Evolutionary conservation across 2,329 filamentous ascomycete genomes (phyloP).

Genomic region (Fonsecaea nubica): DNA sequence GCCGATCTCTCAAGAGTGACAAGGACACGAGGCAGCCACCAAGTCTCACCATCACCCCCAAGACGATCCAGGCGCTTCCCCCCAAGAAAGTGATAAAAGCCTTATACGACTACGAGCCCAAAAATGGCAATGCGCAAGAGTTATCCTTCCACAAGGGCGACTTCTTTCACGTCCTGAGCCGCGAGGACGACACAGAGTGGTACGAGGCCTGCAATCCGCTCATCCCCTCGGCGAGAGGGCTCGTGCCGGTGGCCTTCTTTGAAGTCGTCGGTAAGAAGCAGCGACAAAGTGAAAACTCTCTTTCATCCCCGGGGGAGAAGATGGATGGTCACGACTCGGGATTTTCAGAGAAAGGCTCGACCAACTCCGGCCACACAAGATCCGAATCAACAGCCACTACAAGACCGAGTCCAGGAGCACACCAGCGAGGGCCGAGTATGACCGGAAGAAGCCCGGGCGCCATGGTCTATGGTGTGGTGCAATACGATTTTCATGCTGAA

Average conservation of each 20-base stretch:
- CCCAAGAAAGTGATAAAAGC: constrained; percentile 99
- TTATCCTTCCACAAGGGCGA: constrained; percentile 93
- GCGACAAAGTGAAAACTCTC: constrained; percentile 79
- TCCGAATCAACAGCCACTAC: constrained; percentile 47
- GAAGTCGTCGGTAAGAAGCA: constrained; percentile 91
- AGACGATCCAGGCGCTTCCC: constrained; percentile 86
- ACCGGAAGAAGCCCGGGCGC: constrained; percentile 67
- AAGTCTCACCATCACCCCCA: constrained; percentile 79
- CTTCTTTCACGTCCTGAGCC: constrained; percentile 96
- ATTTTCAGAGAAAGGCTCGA: constrained; percentile 68
- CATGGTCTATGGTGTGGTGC: constrained; percentile 95
- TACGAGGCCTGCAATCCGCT: constrained; percentile 98
- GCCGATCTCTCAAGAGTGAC: constrained; percentile 88
- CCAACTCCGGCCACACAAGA: constrained; percentile 42
- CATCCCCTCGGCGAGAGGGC: constrained; percentile 81
- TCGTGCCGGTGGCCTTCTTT: constrained; percentile 94
- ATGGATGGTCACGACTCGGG: constrained; percentile 85
- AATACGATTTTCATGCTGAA: constrained; percentile 96
- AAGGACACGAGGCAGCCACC: constrained; percentile 67
- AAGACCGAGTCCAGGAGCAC: constrained; percentile 42
- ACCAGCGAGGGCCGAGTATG: constrained; percentile 53
- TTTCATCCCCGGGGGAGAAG: constrained; percentile 58
- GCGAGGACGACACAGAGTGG: constrained; percentile 94
- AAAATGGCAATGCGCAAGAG: constrained; percentile 71
- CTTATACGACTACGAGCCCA: constrained; percentile 87